phyloP scores from a whole-genome alignment of 1,139 yeast genomes.

The Kodamaea plutei region DNA sequence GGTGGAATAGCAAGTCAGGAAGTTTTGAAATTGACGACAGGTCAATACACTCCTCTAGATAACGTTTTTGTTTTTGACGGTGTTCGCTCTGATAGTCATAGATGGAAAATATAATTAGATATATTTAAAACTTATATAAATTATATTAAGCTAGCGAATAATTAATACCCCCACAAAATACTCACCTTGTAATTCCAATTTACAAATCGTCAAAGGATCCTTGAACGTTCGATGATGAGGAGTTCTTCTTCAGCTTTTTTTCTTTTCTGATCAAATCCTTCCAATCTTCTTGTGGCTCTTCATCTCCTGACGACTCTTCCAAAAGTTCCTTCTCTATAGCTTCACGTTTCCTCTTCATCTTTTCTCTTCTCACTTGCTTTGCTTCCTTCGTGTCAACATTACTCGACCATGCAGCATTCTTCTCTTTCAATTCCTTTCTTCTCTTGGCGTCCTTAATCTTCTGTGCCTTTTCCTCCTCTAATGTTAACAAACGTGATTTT shows the following conservation, averaged over 20 bases:
- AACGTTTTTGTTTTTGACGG: conserved; percentile 70
- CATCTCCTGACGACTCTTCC: conserved; percentile 47
- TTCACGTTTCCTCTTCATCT: conserved; percentile 60
- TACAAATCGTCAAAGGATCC: conserved; percentile 74
- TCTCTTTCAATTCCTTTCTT: conserved; percentile 45
- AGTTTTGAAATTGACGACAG: conserved; percentile 50
- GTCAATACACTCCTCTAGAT: conserved; percentile 71
- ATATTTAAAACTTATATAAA: no score
- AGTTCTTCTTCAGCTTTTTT: conserved; percentile 46
- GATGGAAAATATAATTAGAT: conserved; percentile 39
- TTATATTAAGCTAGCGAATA: no score
- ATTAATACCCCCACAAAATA: no score
- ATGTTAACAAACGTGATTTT: conserved; percentile 51
- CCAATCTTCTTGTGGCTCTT: conserved; percentile 74
- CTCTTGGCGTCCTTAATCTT: conserved; percentile 46
- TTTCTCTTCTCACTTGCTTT: conserved; percentile 60
- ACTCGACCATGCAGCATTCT: conserved; percentile 78
- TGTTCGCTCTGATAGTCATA: conserved; percentile 45
- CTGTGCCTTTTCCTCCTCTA: conserved; percentile 43
- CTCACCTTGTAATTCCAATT: no score
- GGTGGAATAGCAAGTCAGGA: conserved; percentile 86
- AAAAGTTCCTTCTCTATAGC: conserved; percentile 54
- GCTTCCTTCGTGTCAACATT: conserved; percentile 61
- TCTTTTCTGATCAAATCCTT: conserved; percentile 69
- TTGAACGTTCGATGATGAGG: conserved; percentile 37